A percentile compares a stretch with the other conserved stretches of the same genome.
phyloP scores from a whole-genome alignment of 2,329 filamentous ascomycete species.

The Fusarium marasasianum region DNA sequence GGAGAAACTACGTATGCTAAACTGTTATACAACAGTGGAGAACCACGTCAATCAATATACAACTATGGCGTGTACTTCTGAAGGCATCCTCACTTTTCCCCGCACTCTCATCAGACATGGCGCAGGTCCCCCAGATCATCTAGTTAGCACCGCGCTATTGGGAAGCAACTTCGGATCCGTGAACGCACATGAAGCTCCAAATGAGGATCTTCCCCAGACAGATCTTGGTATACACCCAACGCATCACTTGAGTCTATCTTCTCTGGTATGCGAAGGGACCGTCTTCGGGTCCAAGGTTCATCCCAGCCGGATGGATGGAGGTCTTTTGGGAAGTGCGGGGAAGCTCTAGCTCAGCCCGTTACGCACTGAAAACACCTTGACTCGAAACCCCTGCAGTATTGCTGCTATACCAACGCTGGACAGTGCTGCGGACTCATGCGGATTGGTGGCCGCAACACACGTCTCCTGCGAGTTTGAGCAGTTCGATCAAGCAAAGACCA shows the following conservation, averaged over 20 bases:
- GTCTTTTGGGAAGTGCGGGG: slow-evolving; percentile 38
- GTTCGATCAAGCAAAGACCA: neutral
- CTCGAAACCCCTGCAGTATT: slow-evolving; percentile 18
- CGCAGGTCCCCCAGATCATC: slow-evolving; percentile 27
- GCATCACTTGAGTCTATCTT: slow-evolving; percentile 13
- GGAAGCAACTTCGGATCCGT: slow-evolving; percentile 38
- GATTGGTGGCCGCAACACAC: neutral
- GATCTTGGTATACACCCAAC: slow-evolving; percentile 17
- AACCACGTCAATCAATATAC: neutral
- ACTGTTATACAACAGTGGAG: slow-evolving; percentile 16
- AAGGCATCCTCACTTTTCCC: slow-evolving; percentile 26
- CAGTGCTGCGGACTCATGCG: neutral
- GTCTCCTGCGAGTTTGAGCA: neutral
- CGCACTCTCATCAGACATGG: slow-evolving; percentile 26
- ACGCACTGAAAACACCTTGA: slow-evolving; percentile 25
- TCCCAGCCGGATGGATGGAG: slow-evolving; percentile 41
- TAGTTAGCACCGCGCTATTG: slow-evolving; percentile 26
- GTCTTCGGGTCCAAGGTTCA: slow-evolving; percentile 33
- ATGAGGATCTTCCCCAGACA: slow-evolving; percentile 23
- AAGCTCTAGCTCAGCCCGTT: slow-evolving; percentile 21
- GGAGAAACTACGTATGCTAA: neutral
- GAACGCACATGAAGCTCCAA: slow-evolving; percentile 27
- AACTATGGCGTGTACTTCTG: slow-evolving; percentile 5
- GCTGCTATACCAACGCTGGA: neutral
- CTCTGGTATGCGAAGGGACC: slow-evolving; percentile 25